Conservation (phyloP, 208 protist genomes). For the Herpetomonas tarakana region DNA sequence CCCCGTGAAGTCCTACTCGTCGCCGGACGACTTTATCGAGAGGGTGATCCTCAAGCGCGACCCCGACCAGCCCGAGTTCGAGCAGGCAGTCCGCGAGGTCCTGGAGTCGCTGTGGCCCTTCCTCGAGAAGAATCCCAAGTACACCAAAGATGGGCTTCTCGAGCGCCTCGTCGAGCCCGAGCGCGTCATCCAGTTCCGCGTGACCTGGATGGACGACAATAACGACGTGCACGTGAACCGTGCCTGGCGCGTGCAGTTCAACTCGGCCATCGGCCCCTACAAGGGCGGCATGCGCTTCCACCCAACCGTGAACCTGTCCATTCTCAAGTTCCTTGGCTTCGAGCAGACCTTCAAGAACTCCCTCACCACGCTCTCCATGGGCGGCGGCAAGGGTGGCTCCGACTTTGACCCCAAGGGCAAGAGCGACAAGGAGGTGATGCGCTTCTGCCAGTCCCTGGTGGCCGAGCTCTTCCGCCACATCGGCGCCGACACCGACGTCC, state of each 20-base stretch:
- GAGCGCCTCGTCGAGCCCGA: constrained; percentile 91
- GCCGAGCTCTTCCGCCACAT: constrained; percentile 87
- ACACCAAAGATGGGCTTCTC: constrained; percentile 54
- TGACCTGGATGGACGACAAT: constrained; percentile 92
- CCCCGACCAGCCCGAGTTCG: constrained; percentile 85
- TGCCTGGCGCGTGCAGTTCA: constrained; percentile 93
- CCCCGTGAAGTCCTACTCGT: constrained; percentile 20
- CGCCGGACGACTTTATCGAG: constrained; percentile 54
- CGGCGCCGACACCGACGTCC: constrained; percentile 91
- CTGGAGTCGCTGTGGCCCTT: constrained; percentile 81
- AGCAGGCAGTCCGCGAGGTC: constrained; percentile 88
- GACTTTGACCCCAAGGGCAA: constrained; percentile 95
- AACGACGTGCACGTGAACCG: constrained; percentile 86
- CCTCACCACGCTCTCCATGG: constrained; percentile 91
- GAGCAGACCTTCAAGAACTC: constrained; percentile 96
- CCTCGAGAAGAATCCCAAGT: constrained; percentile 80
- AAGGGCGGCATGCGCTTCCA: constrained; percentile 92
- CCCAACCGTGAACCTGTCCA: constrained; percentile 84
- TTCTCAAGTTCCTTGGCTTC: constrained; percentile 95
- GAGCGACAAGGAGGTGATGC: constrained; percentile 91
- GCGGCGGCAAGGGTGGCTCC: constrained; percentile 92
- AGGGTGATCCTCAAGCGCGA: constrained; percentile 52
- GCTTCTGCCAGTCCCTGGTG: constrained; percentile 93
- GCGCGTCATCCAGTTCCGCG: constrained; percentile 87
- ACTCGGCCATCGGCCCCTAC: constrained; percentile 92